Percentiles rank a stretch among this genome's conserved stretches.
phyloP scores from a whole-genome alignment of 129 eudicot genomes.

The Helichrysum umbraculigerum region DNA sequence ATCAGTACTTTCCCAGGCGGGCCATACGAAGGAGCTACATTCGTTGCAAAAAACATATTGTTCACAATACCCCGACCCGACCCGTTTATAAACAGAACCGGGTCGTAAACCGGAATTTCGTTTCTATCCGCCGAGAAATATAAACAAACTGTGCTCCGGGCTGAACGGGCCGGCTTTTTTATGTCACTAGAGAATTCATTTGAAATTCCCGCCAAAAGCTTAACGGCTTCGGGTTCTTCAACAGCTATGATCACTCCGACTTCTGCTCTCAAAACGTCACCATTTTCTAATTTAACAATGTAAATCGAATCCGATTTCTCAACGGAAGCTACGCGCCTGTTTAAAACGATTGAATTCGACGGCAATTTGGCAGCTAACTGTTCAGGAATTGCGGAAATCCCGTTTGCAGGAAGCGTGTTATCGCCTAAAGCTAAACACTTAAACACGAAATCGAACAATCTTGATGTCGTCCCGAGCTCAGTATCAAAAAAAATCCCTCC shows the following conservation, averaged over 20 bases:
- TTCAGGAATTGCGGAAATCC: conserved; percentile 81
- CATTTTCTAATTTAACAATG: conserved; percentile 47
- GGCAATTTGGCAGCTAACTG: conserved; percentile 79
- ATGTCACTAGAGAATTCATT: conserved; percentile 4
- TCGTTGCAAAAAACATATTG: conserved; percentile 90
- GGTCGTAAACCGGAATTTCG: conserved; percentile 57
- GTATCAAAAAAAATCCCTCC: conserved; percentile 89
- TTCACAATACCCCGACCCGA: conserved; percentile 90
- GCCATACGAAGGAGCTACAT: conserved; percentile 80
- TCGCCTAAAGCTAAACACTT: conserved; percentile 86
- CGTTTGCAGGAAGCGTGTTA: conserved; percentile 85
- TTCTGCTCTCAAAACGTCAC: conserved; percentile 57
- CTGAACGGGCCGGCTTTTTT: conserved; percentile 34
- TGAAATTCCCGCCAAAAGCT: conserved; percentile 59
- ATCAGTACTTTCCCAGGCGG: conserved; percentile 85
- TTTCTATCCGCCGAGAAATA: conserved; percentile 59
- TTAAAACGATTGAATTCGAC: conserved; percentile 45
- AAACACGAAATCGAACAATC: conserved; percentile 81
- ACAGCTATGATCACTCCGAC: conserved; percentile 86
- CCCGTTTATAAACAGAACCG: conserved; percentile 78
- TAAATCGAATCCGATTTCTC: conserved; percentile 35
- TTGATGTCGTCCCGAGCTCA: conserved; percentile 82
- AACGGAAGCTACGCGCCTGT: conserved; percentile 54
- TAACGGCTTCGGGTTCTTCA: conserved; percentile 72
- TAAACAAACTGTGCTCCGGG: conserved; percentile 76